phyloP scores from a whole-genome alignment of 768 basidiomycete genomes.

The Naematelia aurantialba region DNA sequence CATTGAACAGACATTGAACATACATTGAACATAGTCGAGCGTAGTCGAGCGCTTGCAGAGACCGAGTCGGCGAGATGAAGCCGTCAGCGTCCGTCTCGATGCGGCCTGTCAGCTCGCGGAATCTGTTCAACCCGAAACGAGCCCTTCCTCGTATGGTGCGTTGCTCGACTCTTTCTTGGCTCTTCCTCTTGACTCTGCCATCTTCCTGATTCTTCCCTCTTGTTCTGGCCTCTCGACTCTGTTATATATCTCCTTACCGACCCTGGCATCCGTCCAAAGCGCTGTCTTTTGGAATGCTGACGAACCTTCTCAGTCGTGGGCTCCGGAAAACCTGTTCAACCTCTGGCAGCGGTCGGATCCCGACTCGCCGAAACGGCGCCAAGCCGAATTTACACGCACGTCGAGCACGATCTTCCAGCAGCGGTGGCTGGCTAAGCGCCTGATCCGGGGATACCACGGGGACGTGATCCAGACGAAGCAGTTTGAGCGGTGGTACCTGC shows the following conservation, averaged over 20 bases:
- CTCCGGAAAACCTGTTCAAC: conserved; percentile 81
- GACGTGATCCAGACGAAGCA: conserved; percentile 87
- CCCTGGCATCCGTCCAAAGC: neutral
- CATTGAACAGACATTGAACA: too few species aligned
- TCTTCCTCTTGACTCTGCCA: neutral
- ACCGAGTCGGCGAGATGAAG: too few species aligned
- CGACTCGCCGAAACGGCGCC: conserved; percentile 42
- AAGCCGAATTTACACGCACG: conserved; percentile 62
- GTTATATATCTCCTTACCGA: neutral
- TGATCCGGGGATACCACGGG: conserved; percentile 90
- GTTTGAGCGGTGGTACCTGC: conserved; percentile 94
- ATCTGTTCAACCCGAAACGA: conserved; percentile 43
- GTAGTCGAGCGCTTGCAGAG: too few species aligned
- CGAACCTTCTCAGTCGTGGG: conserved; percentile 67
- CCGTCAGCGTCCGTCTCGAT: conserved; percentile 33
- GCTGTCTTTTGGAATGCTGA: neutral
- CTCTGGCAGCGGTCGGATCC: conserved; percentile 71
- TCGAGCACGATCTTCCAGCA: conserved; percentile 76
- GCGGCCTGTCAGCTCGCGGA: conserved; percentile 33
- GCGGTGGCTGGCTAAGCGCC: conserved; percentile 80
- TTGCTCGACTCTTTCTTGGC: neutral
- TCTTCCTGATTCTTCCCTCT: neutral
- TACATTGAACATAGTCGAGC: too few species aligned
- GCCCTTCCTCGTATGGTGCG: conserved; percentile 50
- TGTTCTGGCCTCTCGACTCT: too few species aligned